phyloP scores from a whole-genome alignment of 257 asterid genomes.

The Nemophila menziesii region DNA sequence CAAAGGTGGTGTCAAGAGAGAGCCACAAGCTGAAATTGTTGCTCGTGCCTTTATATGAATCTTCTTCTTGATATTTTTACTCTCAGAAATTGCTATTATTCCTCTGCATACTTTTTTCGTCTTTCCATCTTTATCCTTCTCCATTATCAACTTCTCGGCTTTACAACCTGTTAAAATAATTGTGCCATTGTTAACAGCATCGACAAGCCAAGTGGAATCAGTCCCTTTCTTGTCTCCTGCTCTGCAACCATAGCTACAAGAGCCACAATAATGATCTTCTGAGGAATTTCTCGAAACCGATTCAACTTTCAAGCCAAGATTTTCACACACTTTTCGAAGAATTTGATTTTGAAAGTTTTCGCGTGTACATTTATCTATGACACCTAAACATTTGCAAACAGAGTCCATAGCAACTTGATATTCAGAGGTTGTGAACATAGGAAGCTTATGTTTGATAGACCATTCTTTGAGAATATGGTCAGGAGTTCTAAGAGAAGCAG shows the following conservation, averaged over 20 bases:
- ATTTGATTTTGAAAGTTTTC: conserved; percentile 76
- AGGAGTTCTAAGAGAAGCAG: conserved; percentile 77
- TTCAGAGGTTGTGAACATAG: conserved; percentile 34
- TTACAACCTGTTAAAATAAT: conserved; percentile 64
- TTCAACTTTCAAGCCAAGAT: conserved; percentile 53
- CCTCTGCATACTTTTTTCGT: conserved; percentile 49
- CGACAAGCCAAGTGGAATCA: conserved; percentile 75
- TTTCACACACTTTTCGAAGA: conserved; percentile 49
- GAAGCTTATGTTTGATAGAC: conserved; percentile 39
- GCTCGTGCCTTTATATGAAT: conserved; percentile 42
- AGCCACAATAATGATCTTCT: conserved; percentile 68
- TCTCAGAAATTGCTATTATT: conserved; percentile 39
- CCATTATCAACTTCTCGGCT: conserved; percentile 48
- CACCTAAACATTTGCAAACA: conserved; percentile 66
- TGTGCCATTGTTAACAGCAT: conserved; percentile 65
- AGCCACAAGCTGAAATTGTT: conserved; percentile 62
- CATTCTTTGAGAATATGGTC: conserved; percentile 59
- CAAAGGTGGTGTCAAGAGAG: conserved; percentile 75
- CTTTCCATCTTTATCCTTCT: conserved; percentile 10
- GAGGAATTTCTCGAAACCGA: conserved; percentile 54
- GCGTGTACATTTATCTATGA: conserved; percentile 34
- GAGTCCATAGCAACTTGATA: conserved; percentile 72
- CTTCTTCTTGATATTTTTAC: conserved; percentile 23
- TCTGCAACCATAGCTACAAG: conserved; percentile 81
- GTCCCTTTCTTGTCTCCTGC: conserved; percentile 79